Evolutionary conservation across 495 filamentous ascomycete genomes (phyloP).

Genomic region (Penicillium ochrochloron): DNA sequence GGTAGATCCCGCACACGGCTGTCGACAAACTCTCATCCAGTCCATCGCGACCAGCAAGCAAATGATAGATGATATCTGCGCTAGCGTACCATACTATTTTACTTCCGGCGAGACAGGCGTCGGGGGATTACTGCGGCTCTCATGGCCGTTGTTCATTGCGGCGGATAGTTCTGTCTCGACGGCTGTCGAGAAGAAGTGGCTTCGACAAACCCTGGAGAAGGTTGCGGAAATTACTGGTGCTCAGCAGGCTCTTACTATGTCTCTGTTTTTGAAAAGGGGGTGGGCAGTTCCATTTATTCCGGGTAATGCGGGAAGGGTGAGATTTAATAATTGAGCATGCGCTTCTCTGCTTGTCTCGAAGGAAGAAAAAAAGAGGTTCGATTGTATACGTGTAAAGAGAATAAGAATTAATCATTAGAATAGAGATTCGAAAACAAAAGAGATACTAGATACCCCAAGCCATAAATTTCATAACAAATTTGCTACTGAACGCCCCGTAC

Average conservation of each 20-base stretch:
- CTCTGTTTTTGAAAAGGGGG: background rate
- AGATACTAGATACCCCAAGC: background rate
- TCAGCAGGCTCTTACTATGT: conserved; percentile 19
- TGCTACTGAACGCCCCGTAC: background rate
- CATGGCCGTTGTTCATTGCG: conserved; percentile 29
- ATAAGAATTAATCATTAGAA: background rate
- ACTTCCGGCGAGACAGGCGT: conserved; percentile 11
- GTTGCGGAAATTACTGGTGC: conserved; percentile 15
- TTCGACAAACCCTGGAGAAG: conserved; percentile 10
- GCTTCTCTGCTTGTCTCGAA: too few species aligned
- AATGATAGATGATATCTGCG: conserved; percentile 23
- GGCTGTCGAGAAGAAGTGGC: conserved; percentile 12
- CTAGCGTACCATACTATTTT: conserved; percentile 25
- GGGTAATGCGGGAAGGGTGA: background rate
- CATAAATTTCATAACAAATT: background rate
- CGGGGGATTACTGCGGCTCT: conserved; percentile 17
- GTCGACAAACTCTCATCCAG: conserved; percentile 11
- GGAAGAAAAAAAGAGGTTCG: too few species aligned
- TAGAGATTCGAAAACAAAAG: background rate
- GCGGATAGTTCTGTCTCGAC: background rate
- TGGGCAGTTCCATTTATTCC: background rate
- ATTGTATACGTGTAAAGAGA: background rate
- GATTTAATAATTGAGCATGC: background rate
- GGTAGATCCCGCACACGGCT: background rate
- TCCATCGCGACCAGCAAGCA: conserved; percentile 15